Conservation (phyloP, 2,329 filamentous ascomycete genomes). For the Delphinella strobiligena region DNA sequence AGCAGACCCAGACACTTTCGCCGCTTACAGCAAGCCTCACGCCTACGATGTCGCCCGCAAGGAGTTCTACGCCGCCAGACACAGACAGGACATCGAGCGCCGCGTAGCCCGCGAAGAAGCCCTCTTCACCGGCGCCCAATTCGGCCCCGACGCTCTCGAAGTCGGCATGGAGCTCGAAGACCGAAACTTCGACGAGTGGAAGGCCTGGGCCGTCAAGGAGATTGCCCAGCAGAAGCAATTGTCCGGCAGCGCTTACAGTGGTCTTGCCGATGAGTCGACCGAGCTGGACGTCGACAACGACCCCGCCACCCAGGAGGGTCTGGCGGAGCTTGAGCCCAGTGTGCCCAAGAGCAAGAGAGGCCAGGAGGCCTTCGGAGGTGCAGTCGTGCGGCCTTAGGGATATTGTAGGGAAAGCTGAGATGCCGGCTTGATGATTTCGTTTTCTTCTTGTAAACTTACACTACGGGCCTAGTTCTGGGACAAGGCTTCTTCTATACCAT, state of each 20-base stretch:
- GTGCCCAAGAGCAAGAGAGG: constrained; percentile 21
- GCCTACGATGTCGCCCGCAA: constrained; percentile 81
- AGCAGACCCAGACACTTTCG: constrained; percentile 37
- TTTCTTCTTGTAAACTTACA: too few species aligned
- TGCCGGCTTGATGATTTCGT: too few species aligned
- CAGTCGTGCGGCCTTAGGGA: constrained; percentile 21
- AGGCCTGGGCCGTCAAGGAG: constrained; percentile 56
- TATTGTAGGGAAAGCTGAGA: background rate
- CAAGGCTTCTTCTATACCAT: too few species aligned
- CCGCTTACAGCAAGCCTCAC: constrained; percentile 30
- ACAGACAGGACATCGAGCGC: constrained; percentile 69
- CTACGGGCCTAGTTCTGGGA: too few species aligned
- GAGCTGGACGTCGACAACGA: constrained; percentile 15
- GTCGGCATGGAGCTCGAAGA: constrained; percentile 76
- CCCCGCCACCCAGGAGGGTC: constrained; percentile 21
- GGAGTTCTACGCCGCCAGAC: constrained; percentile 80
- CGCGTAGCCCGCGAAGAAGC: constrained; percentile 84
- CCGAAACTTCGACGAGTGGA: constrained; percentile 71
- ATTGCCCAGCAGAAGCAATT: constrained; percentile 36
- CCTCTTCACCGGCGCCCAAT: constrained; percentile 72
- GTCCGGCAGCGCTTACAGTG: constrained; percentile 29
- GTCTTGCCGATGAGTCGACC: constrained; percentile 21
- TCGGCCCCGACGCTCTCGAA: constrained; percentile 64
- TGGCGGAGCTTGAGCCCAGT: constrained; percentile 23
- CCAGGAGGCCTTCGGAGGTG: constrained; percentile 25